Evolutionary conservation across 108 stramenopile species (phyloP).

Genomic region (Stephanodiscus minutulus): DNA sequence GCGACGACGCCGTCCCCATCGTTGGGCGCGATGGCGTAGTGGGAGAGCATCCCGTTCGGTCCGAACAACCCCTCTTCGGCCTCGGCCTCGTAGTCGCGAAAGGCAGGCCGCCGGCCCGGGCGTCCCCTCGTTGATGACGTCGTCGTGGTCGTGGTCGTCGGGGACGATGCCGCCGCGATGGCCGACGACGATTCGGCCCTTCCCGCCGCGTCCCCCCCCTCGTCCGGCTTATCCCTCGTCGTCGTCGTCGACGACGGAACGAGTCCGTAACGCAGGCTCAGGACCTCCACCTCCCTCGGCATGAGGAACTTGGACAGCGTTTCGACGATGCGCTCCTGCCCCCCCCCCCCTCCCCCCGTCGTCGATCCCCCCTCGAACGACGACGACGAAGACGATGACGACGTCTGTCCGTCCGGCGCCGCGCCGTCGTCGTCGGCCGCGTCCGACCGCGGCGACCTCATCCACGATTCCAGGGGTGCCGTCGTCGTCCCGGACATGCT

Average conservation of each 20-base stretch:
- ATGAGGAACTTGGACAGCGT: slow-evolving; percentile 61
- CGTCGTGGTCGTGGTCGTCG: neutral
- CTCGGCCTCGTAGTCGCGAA: slow-evolving; percentile 65
- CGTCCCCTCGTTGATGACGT: neutral
- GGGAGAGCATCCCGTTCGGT: slow-evolving; percentile 38
- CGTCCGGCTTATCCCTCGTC: neutral
- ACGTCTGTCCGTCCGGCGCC: slow-evolving; percentile 6
- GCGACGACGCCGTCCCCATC: neutral
- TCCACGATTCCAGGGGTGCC: slow-evolving; percentile 47
- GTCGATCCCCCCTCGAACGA: neutral
- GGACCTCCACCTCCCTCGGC: slow-evolving; percentile 79
- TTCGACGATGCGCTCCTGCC: slow-evolving; percentile 50
- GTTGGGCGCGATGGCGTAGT: slow-evolving; percentile 28
- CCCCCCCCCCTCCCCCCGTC: neutral
- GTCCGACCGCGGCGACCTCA: slow-evolving; percentile 24
- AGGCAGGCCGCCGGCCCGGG: slow-evolving; percentile 5
- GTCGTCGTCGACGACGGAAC: slow-evolving; percentile 1
- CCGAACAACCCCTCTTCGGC: slow-evolving; percentile 74
- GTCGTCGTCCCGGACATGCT: slow-evolving; percentile 13
- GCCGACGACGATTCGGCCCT: slow-evolving; percentile 11
- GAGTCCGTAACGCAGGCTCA: slow-evolving; percentile 80
- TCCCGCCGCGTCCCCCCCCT: too few species aligned
- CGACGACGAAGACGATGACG: neutral
- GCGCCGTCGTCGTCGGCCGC: neutral
- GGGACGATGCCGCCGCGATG: neutral